Percentiles rank a stretch among this genome's conserved stretches.
Evolutionary conservation across 2,329 filamentous ascomycete genomes (phyloP).

Genomic region (Capronia coronata): DNA sequence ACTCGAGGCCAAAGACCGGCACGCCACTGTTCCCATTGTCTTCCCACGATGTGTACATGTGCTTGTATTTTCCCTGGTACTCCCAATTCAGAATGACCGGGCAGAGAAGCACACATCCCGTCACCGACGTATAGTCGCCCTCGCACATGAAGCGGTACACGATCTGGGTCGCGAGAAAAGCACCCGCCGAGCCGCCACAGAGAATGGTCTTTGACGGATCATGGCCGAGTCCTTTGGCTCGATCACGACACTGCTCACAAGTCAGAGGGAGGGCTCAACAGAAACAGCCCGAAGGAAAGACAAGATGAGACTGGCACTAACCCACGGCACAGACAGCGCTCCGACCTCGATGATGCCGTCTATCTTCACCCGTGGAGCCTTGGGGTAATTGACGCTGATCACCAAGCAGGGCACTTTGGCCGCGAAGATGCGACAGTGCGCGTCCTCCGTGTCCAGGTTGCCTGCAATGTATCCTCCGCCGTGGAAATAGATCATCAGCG

Average conservation of each 20-base stretch:
- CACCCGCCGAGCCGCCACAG: constrained; percentile 22
- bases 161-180: constrained; percentile 18
- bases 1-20: constrained; percentile 16
- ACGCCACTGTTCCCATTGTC: constrained; percentile 19
- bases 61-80: constrained; percentile 22
- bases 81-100: constrained; percentile 19
- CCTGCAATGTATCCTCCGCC: constrained; percentile 36
- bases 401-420: constrained; percentile 31
- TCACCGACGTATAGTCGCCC: constrained; percentile 17
- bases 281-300: no score
- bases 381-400: constrained; percentile 34
- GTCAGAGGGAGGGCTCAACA: background rate
- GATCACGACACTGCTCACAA: constrained; percentile 10
- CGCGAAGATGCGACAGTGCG: constrained; percentile 32
- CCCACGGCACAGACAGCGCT: constrained; percentile 16
- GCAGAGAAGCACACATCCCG: constrained; percentile 19
- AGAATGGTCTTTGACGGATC: constrained; percentile 22
- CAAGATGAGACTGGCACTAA: constrained; percentile 1
- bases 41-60: constrained; percentile 19
- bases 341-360: constrained; percentile 22
- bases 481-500: constrained; percentile 34
- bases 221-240: constrained; percentile 15
- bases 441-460: constrained; percentile 34
- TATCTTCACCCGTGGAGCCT: constrained; percentile 18
- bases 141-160: constrained; percentile 21